Evolutionary conservation across 768 basidiomycete species (phyloP).

Genomic region (Trichaptum fuscoviolaceum): DNA sequence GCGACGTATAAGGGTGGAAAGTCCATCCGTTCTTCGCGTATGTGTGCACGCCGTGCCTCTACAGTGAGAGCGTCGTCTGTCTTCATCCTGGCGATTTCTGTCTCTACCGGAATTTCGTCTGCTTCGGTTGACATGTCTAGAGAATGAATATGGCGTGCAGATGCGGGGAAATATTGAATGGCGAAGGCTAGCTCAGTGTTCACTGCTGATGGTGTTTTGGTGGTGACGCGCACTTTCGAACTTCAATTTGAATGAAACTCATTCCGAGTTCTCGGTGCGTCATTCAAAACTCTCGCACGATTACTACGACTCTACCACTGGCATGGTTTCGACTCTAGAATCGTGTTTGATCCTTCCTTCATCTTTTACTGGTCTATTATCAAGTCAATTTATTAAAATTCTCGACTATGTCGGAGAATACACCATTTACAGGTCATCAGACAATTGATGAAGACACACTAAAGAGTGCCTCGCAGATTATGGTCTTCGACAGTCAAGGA

Average conservation of each 20-base stretch:
- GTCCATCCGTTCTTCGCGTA: constrained; percentile 40
- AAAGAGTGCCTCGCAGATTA: background rate
- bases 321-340: background rate
- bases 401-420: background rate
- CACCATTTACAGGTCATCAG: background rate
- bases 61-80: background rate
- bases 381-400: too few species aligned
- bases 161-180: too few species aligned
- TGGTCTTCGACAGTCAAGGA: constrained; percentile 42
- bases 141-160: background rate
- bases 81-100: background rate
- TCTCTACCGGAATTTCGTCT: background rate
- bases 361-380: background rate
- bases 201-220: too few species aligned
- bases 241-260: too few species aligned
- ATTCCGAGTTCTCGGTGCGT: too few species aligned
- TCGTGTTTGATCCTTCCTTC: background rate
- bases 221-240: too few species aligned
- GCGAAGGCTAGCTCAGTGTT: too few species aligned
- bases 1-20: constrained; percentile 81
- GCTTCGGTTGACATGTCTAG: background rate
- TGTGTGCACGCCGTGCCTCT: background rate
- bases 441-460: background rate
- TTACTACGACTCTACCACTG: too few species aligned
- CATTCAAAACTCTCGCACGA: too few species aligned